Percentiles rank a stretch among this genome's conserved stretches.
phyloP scores from a whole-genome alignment of 805 yeast species.

The Ogataea kodamae region DNA sequence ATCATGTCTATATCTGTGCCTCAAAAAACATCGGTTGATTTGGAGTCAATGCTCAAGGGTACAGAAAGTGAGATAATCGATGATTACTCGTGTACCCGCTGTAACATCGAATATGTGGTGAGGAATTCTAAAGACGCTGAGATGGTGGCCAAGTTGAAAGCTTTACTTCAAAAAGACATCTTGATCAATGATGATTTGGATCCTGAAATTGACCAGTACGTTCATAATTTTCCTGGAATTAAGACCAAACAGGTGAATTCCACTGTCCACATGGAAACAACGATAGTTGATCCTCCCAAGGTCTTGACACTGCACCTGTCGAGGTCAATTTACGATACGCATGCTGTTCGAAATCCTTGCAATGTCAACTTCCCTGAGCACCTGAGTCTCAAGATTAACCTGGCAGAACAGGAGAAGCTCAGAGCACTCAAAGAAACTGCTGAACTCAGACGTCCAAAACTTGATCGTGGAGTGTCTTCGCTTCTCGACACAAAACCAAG shows the following conservation, averaged over 20 bases:
- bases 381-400: slow-evolving; percentile 46
- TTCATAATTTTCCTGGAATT: slow-evolving; percentile 39
- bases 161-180: slow-evolving; percentile 36
- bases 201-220: slow-evolving; percentile 43
- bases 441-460: slow-evolving; percentile 24
- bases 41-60: slow-evolving; percentile 53
- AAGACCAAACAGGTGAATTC: slow-evolving; percentile 42
- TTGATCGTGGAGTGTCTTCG: slow-evolving; percentile 14
- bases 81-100: slow-evolving; percentile 75
- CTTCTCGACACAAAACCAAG: slow-evolving; percentile 23
- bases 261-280: slow-evolving; percentile 62
- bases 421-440: slow-evolving; percentile 21
- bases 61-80: slow-evolving; percentile 67
- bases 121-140: slow-evolving; percentile 31
- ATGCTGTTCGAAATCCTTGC: slow-evolving; percentile 71
- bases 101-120: slow-evolving; percentile 51
- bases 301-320: slow-evolving; percentile 80
- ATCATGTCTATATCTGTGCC: slow-evolving; percentile 79
- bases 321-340: slow-evolving; percentile 72
- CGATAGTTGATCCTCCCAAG: slow-evolving; percentile 63
- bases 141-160: slow-evolving; percentile 34
- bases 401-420: slow-evolving; percentile 22
- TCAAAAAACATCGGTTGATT: slow-evolving; percentile 33
- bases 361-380: slow-evolving; percentile 61
- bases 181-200: slow-evolving; percentile 66